Percentiles rank a stretch among this genome's conserved stretches.
phyloP scores from a whole-genome alignment of 129 eudicot genomes.

The Smallanthus sonchifolius region DNA sequence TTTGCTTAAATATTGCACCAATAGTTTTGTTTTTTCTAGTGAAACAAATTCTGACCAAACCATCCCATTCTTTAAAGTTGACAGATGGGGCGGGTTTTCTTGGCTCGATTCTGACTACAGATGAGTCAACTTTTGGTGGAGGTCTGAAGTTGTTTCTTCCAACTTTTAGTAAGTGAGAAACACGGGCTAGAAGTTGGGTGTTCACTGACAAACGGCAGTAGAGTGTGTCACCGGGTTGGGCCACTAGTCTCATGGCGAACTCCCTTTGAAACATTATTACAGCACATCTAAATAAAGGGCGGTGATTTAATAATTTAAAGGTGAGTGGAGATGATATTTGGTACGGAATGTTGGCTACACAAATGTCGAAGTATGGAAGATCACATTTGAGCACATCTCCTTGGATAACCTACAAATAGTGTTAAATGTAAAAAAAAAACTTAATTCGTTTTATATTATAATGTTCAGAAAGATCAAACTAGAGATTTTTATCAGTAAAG shows the following conservation, averaged over 20 bases:
- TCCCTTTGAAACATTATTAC: conserved; percentile 92
- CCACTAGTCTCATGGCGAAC: conserved; percentile 93
- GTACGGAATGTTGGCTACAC: conserved; percentile 95
- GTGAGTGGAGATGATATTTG: conserved; percentile 95
- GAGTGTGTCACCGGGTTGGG: conserved; percentile 81
- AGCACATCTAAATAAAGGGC: conserved; percentile 80
- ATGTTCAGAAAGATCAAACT: neutral
- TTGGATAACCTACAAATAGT: conserved; percentile 59
- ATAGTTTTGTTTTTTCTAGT: conserved; percentile 85
- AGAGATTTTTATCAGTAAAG: neutral
- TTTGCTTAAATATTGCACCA: conserved; percentile 66
- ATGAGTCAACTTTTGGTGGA: conserved; percentile 94
- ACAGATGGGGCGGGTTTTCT: conserved; percentile 66
- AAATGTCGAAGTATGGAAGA: conserved; percentile 89
- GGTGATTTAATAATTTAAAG: conserved; percentile 63
- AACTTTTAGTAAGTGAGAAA: conserved; percentile 79
- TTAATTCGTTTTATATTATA: neutral
- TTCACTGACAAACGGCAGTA: conserved; percentile 94
- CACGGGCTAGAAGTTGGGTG: conserved; percentile 80
- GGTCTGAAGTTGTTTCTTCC: conserved; percentile 91
- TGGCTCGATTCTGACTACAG: conserved; percentile 94
- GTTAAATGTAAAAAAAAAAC: neutral
- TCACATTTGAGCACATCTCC: conserved; percentile 90
- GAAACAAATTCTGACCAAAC: conserved; percentile 75
- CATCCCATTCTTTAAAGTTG: conserved; percentile 92